A percentile compares a stretch with the other conserved stretches of the same genome.
Evolutionary conservation across 768 basidiomycete genomes (phyloP).

Genomic region (Lactarius sp.): DNA sequence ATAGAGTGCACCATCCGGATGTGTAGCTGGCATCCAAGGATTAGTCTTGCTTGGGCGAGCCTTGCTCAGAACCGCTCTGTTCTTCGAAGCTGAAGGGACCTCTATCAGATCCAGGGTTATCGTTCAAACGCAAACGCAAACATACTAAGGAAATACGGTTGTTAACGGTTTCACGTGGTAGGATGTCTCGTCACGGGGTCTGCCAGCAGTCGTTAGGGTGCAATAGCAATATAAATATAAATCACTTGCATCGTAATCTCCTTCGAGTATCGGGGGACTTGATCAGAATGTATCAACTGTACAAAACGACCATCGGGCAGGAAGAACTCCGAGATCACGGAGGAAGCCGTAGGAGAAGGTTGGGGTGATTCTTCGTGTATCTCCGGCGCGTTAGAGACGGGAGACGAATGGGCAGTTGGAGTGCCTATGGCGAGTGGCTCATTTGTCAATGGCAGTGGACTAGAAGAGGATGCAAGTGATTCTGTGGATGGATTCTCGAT

Average conservation of each 20-base stretch:
- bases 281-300: constrained; percentile 9
- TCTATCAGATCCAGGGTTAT: not conserved
- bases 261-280: constrained; percentile 15
- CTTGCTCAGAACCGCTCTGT: not conserved
- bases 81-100: not conserved
- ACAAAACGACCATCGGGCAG: not conserved
- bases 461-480: not conserved
- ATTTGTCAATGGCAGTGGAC: not conserved
- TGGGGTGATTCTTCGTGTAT: not conserved
- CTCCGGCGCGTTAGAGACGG: not conserved
- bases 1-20: constrained; percentile 61
- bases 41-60: not conserved
- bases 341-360: not conserved
- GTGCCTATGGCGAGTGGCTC: not conserved
- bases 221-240: not conserved
- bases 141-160: constrained; percentile 3
- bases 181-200: not conserved
- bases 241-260: not conserved
- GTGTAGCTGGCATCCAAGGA: constrained; percentile 43
- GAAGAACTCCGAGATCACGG: not conserved
- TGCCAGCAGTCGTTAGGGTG: not conserved
- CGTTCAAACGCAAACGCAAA: not conserved
- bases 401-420: not conserved
- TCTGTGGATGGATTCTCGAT: constrained; percentile 14
- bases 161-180: not conserved